Base-by-base conservation (phyloP, 2,329 filamentous ascomycete genomes). In the Pyrenophora tritici-repentis region DNA sequence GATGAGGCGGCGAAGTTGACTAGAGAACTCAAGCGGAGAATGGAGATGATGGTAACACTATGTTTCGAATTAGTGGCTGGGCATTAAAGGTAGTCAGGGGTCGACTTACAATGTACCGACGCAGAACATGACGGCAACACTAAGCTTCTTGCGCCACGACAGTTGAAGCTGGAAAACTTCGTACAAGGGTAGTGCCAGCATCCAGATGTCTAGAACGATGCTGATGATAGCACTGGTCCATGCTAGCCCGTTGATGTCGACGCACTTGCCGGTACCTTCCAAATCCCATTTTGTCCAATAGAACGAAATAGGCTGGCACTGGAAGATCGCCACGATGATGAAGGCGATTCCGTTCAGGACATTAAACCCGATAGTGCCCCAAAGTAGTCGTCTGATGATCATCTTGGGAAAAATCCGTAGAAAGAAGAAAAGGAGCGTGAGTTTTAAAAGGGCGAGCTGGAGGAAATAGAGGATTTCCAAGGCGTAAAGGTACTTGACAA, bases 11-110 rank as follows among this genome's bases (percentile, higher is more conserved):
- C 74, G 53, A 79, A 79, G 36, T 63, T 54, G 39, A 79, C 70
- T 14, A 79, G 70, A 6, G 73, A 75, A 9, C 70, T 66, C 3
- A 80, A 65, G n/a, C 77, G 75, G 22, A 80, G 61, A 40, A 76
- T 71, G 41, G 76, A 78, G 26, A 79, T 69, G 17, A 79, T 51
- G 2, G 76, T 78, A 39, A 78, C 73, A 26, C 50, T 53, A 18
- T 32, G 24, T 26, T 10, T 10, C 14, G 13, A 4, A 24, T 53
- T 34, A 53, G 50, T 18, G 13, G 9, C 13, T 14, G 2, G 13
- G 24, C 16, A 18, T 7, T 1, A 17, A 4, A 18, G 26, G 2
- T 2, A 8, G 24, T 12, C 6, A 14, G 1, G 16, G n/a, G 2
- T 4, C 3, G 13, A 50, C 50, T 53, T 34, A 53, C 47, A 77